Evolutionary conservation across 805 yeast species (phyloP).

Genomic region (Suhomyces canberraensis): DNA sequence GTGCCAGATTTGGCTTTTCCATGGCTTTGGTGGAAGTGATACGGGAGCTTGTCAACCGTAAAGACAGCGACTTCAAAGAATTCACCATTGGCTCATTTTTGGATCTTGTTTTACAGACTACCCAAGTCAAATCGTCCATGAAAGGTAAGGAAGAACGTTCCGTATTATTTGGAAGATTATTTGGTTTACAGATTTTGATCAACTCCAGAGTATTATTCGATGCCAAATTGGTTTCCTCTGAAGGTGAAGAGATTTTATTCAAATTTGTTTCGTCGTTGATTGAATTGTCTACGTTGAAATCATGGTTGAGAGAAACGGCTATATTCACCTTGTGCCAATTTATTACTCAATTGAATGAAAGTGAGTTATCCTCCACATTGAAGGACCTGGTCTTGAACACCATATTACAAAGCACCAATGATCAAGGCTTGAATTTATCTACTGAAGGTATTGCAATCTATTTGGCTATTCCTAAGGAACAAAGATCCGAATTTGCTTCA

Average conservation of each 20-base stretch:
- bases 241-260: constrained; percentile 25
- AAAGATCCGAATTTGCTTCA: constrained; percentile 13
- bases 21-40: constrained; percentile 76
- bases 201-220: constrained; percentile 37
- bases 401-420: constrained; percentile 45
- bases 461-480: constrained; percentile 44
- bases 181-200: constrained; percentile 75
- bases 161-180: constrained; percentile 73
- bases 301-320: constrained; percentile 85
- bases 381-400: constrained; percentile 19
- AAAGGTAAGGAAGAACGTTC: constrained; percentile 86
- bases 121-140: constrained; percentile 31
- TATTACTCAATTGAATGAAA: constrained; percentile 12
- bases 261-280: constrained; percentile 47
- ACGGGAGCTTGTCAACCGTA: constrained; percentile 24
- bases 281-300: constrained; percentile 58
- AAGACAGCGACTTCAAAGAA: constrained; percentile 22
- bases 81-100: constrained; percentile 33
- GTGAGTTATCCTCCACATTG: constrained; percentile 14
- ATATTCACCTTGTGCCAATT: constrained; percentile 66
- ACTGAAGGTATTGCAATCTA: constrained; percentile 80
- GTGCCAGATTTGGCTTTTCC: constrained; percentile 85
- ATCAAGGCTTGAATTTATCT: constrained; percentile 56
- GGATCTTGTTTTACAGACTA: constrained; percentile 39
- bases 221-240: constrained; percentile 8